Conservation (phyloP, 768 basidiomycete genomes). For the Pleurotus ostreatus region DNA sequence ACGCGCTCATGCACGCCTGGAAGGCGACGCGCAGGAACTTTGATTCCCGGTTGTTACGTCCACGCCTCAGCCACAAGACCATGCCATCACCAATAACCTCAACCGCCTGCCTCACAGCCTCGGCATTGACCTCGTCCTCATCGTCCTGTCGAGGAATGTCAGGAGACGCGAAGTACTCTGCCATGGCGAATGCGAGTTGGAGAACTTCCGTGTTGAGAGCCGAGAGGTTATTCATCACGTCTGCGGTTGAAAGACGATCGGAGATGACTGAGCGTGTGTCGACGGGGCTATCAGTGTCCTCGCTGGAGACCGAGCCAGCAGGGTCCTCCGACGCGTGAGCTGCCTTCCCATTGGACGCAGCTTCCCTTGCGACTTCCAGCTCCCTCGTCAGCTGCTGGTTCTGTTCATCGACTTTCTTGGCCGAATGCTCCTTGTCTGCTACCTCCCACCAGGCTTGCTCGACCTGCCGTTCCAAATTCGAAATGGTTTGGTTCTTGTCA, state of each 20-base stretch:
- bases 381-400: background rate
- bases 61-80: slow-evolving; percentile 32
- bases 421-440: slow-evolving; percentile 1
- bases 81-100: slow-evolving; percentile 28
- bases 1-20: slow-evolving; percentile 40
- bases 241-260: slow-evolving; percentile 18
- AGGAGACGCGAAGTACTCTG: slow-evolving; percentile 35
- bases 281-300: background rate
- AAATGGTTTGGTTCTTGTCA: background rate
- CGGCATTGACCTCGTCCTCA: slow-evolving; percentile 17
- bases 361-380: background rate
- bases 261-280: background rate
- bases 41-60: slow-evolving; percentile 36
- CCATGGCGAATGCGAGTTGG: slow-evolving; percentile 46
- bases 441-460: slow-evolving; percentile 1
- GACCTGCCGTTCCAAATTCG: background rate
- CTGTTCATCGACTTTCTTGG: background rate
- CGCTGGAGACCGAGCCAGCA: background rate
- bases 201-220: slow-evolving; percentile 46
- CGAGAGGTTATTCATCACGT: slow-evolving; percentile 43
- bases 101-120: slow-evolving; percentile 22
- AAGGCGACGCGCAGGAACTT: slow-evolving; percentile 40
- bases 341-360: background rate
- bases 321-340: background rate
- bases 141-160: slow-evolving; percentile 3